These are phyloP conservation scores for Agarophyton chilense DNA, from an alignment of 23 red algal genomes.

Conservation along the genomic window DNA sequence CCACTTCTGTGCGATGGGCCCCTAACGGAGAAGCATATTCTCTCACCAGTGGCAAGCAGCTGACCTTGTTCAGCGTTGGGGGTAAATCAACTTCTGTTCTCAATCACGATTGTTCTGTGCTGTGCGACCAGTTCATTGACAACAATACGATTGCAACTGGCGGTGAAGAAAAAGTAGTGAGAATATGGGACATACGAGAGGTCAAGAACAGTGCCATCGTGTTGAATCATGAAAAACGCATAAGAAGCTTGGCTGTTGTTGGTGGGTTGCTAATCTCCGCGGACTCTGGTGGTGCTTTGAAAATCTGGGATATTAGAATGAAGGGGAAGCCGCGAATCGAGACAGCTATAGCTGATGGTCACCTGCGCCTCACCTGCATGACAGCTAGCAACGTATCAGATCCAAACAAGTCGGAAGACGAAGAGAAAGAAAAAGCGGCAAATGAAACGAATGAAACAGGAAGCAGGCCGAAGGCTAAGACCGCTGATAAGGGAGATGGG, in stretches of 20 bases:
- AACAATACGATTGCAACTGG: constrained; percentile 43
- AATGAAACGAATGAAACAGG: background rate
- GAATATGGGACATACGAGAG: constrained; percentile 43
- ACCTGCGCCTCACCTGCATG: constrained; percentile 60
- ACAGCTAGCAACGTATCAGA: background rate
- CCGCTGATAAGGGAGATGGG: background rate
- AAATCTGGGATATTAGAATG: constrained; percentile 70
- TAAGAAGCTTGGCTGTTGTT: constrained; percentile 39
- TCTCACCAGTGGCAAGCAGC: constrained; percentile 15
- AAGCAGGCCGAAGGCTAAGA: too few species aligned
- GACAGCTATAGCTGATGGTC: constrained; percentile 44
- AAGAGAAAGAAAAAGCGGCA: background rate
- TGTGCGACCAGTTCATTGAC: constrained; percentile 55
- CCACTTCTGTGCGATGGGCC: constrained; percentile 55
- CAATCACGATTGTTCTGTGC: constrained; percentile 25
- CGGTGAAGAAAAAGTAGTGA: constrained; percentile 64
- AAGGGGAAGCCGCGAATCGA: constrained; percentile 44
- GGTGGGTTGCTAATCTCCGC: constrained; percentile 30
- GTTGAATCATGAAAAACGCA: constrained; percentile 42
- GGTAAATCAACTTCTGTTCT: constrained; percentile 22
- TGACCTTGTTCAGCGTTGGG: constrained; percentile 39
- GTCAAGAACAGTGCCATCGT: background rate
- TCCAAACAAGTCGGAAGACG: background rate
- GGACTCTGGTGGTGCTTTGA: constrained; percentile 44
- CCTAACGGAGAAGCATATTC: constrained; percentile 47